Percentiles rank a stretch among this genome's conserved stretches.
phyloP scores from a whole-genome alignment of 805 yeast species.

The Barnettozyma sp. region DNA sequence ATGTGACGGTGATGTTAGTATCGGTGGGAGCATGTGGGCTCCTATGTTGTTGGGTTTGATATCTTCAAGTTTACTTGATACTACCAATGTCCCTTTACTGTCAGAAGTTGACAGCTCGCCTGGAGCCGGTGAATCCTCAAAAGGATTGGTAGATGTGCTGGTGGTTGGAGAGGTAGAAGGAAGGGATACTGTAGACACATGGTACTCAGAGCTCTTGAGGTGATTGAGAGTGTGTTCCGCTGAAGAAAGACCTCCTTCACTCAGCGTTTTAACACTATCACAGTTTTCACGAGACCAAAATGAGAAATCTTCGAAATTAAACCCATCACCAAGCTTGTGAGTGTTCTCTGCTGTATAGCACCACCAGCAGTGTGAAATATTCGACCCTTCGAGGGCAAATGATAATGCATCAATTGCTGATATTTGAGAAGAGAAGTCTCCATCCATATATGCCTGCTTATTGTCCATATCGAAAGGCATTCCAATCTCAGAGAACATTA shows the following conservation, averaged over 20 bases:
- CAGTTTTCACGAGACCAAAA: conserved; percentile 69
- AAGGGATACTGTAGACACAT: neutral
- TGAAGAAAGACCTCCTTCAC: too few species aligned
- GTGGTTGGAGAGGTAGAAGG: neutral
- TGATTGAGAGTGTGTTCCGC: too few species aligned
- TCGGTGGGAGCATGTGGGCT: neutral
- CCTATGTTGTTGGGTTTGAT: conserved; percentile 1
- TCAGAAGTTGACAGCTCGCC: neutral
- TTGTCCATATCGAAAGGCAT: conserved; percentile 95
- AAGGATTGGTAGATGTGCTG: neutral
- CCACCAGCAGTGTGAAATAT: conserved; percentile 78
- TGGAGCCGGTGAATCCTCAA: too few species aligned
- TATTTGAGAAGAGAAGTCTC: conserved; percentile 68
- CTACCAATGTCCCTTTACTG: neutral
- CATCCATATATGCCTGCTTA: conserved; percentile 58
- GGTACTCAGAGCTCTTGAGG: neutral
- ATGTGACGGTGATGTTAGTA: too few species aligned
- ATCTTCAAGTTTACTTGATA: neutral
- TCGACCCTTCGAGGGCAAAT: conserved; percentile 68
- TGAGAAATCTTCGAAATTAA: conserved; percentile 94
- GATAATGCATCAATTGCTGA: conserved; percentile 79
- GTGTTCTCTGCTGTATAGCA: conserved; percentile 66
- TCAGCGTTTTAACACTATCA: conserved; percentile 2
- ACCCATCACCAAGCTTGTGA: conserved; percentile 83
- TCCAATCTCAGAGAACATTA: conserved; percentile 89